Evolutionary conservation across 2,329 filamentous ascomycete species (phyloP).

Genomic region (Bimuria novae-zelandiae): DNA sequence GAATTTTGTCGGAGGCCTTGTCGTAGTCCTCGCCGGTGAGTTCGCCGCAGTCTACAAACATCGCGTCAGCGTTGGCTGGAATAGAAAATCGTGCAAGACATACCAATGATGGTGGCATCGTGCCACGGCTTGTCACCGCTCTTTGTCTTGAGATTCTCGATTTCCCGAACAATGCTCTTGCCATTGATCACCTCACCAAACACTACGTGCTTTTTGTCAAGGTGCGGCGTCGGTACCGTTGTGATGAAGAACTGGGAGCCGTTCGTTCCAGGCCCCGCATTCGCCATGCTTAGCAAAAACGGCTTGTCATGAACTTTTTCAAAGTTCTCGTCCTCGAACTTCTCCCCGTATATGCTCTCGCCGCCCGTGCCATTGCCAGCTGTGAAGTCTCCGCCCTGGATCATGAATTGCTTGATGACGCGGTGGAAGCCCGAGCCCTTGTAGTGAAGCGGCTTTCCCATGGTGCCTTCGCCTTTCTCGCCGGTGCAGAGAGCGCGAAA

Average conservation of each 20-base stretch:
- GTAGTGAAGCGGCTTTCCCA: constrained; percentile 86
- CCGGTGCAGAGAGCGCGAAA: constrained; percentile 94
- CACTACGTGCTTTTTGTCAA: constrained; percentile 96
- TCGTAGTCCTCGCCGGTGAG: constrained; percentile 73
- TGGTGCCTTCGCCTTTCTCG: constrained; percentile 83
- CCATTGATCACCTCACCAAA: constrained; percentile 93
- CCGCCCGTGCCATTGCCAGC: constrained; percentile 92
- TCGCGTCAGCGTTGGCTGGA: constrained; percentile 3
- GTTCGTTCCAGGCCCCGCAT: constrained; percentile 93
- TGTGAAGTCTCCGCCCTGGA: constrained; percentile 97
- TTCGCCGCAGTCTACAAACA: constrained; percentile 76
- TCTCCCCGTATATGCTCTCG: constrained; percentile 96
- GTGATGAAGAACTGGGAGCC: constrained; percentile 99
- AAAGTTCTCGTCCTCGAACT: constrained; percentile 98
- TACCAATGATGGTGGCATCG: constrained; percentile 70
- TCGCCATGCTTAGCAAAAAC: constrained; percentile 96
- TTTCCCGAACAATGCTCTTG: constrained; percentile 86
- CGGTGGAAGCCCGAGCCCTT: constrained; percentile 93
- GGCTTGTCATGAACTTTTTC: constrained; percentile 87
- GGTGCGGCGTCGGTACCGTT: constrained; percentile 89
- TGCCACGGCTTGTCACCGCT: constrained; percentile 75
- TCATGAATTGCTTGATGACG: constrained; percentile 99
- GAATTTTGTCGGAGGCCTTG: constrained; percentile 67
- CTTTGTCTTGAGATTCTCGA: constrained; percentile 81
- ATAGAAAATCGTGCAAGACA: not conserved